Conservation (phyloP, 306 rosid genomes). For the Malus fusca region DNA sequence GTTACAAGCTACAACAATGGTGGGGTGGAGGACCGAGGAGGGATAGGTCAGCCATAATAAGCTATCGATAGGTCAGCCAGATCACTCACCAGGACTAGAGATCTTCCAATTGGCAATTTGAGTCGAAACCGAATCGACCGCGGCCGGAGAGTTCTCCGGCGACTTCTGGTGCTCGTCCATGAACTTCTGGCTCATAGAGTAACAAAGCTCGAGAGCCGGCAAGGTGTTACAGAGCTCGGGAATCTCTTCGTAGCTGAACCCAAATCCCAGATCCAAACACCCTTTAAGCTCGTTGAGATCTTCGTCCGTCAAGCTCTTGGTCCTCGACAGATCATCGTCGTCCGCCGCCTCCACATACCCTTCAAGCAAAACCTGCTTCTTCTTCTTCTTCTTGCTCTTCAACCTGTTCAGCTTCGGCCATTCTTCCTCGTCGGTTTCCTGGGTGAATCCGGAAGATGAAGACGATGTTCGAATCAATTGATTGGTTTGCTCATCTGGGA, state of each 20-base stretch:
- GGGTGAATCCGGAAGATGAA: background rate
- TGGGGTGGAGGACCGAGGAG: no score
- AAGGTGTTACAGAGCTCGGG: constrained; percentile 82
- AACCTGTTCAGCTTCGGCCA: background rate
- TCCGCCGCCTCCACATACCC: constrained; percentile 49
- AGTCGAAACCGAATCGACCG: constrained; percentile 27
- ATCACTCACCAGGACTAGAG: constrained; percentile 69
- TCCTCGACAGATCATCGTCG: constrained; percentile 51
- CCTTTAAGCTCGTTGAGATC: constrained; percentile 87
- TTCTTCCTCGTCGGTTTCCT: constrained; percentile 1
- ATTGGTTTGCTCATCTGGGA: constrained; percentile 7
- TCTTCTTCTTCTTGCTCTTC: constrained; percentile 31
- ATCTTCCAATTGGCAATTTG: constrained; percentile 75
- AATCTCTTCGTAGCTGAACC: constrained; percentile 81
- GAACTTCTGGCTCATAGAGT: constrained; percentile 72
- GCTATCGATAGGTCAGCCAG: no score
- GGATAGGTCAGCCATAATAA: no score
- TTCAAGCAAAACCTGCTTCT: constrained; percentile 57
- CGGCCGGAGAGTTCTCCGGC: constrained; percentile 23
- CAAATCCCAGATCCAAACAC: constrained; percentile 84
- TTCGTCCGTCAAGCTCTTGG: constrained; percentile 74
- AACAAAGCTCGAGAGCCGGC: constrained; percentile 79
- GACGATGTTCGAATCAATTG: background rate
- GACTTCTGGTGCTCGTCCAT: constrained; percentile 44
- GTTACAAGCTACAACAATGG: no score